Evolutionary conservation across 2,329 filamentous ascomycete genomes (phyloP).

Genomic region (Raffaelea deltoideospora): DNA sequence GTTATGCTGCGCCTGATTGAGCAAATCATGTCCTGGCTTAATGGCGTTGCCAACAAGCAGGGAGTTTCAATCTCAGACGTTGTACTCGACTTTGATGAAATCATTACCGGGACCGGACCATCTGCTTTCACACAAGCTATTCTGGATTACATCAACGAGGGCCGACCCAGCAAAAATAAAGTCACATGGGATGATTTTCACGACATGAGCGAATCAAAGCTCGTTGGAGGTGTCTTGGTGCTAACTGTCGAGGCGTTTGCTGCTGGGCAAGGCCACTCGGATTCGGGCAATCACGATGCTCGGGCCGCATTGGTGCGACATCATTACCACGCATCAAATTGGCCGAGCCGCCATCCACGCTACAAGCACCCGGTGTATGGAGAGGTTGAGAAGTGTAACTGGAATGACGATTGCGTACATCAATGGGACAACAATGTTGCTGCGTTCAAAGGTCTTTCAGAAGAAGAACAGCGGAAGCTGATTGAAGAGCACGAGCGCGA

Average conservation of each 20-base stretch:
- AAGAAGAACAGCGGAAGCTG: slow-evolving; percentile 41
- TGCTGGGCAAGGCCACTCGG: slow-evolving; percentile 57
- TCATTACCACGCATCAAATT: slow-evolving; percentile 60
- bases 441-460: slow-evolving; percentile 40
- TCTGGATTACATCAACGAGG: slow-evolving; percentile 44
- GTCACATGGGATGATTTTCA: slow-evolving; percentile 53
- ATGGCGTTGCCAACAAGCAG: slow-evolving; percentile 42
- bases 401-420: slow-evolving; percentile 47
- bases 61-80: slow-evolving; percentile 43
- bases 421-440: slow-evolving; percentile 51
- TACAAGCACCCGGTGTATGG: slow-evolving; percentile 55
- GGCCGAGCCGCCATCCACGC: slow-evolving; percentile 51
- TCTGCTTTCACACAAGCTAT: slow-evolving; percentile 55
- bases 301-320: slow-evolving; percentile 54
- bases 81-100: slow-evolving; percentile 55
- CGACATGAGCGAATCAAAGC: slow-evolving; percentile 47
- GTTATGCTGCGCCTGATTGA: slow-evolving; percentile 56
- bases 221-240: slow-evolving; percentile 49
- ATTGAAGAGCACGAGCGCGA: slow-evolving; percentile 21
- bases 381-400: slow-evolving; percentile 57
- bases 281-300: slow-evolving; percentile 55
- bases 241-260: slow-evolving; percentile 59
- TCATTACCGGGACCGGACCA: slow-evolving; percentile 58
- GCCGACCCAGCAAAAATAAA: slow-evolving; percentile 20
- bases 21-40: slow-evolving; percentile 52